phyloP scores from a whole-genome alignment of 75 land plant genomes.

The Pinus albicaulis region DNA sequence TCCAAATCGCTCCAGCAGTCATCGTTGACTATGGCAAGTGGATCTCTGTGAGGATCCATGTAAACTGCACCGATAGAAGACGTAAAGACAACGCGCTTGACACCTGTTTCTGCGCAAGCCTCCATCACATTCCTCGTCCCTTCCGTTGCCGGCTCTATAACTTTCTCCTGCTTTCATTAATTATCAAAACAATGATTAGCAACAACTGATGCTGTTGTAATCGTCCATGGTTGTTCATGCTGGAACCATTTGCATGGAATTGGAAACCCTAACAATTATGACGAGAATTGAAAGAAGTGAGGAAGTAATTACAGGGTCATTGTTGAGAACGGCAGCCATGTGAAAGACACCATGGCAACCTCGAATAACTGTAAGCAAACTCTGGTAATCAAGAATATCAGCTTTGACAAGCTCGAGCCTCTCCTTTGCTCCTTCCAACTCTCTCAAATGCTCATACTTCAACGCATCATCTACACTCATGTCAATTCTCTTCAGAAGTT shows the following conservation, averaged over 20 bases:
- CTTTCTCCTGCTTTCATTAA: not conserved
- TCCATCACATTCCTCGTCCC: conserved; percentile 42
- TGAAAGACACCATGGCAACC: conserved; percentile 16
- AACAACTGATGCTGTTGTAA: no score
- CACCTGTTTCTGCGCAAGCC: conserved; percentile 25
- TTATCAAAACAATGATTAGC: no score
- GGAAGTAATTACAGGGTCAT: not conserved
- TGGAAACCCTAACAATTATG: no score
- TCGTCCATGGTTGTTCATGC: no score
- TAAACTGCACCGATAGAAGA: conserved; percentile 43
- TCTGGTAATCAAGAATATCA: conserved; percentile 12
- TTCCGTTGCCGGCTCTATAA: conserved; percentile 35
- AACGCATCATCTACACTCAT: not conserved
- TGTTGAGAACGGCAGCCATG: conserved; percentile 6
- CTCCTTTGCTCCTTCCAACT: conserved; percentile 14
- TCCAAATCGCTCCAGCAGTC: conserved; percentile 50
- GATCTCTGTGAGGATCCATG: conserved; percentile 28
- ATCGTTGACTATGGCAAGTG: conserved; percentile 27
- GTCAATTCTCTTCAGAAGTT: not conserved
- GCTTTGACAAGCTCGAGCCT: conserved; percentile 10
- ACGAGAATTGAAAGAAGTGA: no score
- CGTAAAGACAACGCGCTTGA: conserved; percentile 42
- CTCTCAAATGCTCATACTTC: conserved; percentile 5
- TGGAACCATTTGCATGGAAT: no score
- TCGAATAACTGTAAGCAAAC: not conserved